These are phyloP conservation scores for Fusarium praegraminearum DNA, from an alignment of 2,329 filamentous ascomycete species.

Conservation along the genomic window DNA sequence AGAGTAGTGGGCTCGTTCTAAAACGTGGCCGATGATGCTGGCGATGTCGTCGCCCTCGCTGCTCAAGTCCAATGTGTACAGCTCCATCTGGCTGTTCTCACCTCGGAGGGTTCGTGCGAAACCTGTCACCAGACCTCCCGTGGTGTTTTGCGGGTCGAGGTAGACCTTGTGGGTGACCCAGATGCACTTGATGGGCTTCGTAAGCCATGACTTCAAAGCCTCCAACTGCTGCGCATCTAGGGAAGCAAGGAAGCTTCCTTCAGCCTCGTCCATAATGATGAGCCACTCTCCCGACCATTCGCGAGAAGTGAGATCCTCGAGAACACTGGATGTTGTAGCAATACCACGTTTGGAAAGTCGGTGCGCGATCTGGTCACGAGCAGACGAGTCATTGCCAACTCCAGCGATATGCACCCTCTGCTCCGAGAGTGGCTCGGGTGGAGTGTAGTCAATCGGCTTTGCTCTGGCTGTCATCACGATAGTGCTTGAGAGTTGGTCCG, in stretches of 20 bases:
- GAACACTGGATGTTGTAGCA: constrained; percentile 16
- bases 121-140: constrained; percentile 40
- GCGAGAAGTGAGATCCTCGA: constrained; percentile 30
- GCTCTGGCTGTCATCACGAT: constrained; percentile 42
- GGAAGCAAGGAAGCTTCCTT: constrained; percentile 40
- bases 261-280: constrained; percentile 33
- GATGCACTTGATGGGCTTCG: constrained; percentile 38
- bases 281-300: constrained; percentile 40
- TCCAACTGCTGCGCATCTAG: constrained; percentile 25
- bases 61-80: constrained; percentile 41
- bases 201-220: constrained; percentile 35
- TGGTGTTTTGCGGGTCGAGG: constrained; percentile 38
- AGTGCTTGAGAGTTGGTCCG: constrained; percentile 37
- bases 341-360: constrained; percentile 24
- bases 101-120: constrained; percentile 40
- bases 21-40: constrained; percentile 32
- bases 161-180: constrained; percentile 43
- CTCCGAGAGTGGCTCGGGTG: constrained; percentile 16
- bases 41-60: constrained; percentile 26
- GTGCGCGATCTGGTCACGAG: constrained; percentile 8
- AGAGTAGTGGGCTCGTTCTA: constrained; percentile 39
- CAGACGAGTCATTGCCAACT: constrained; percentile 1
- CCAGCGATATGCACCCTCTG: constrained; percentile 33
- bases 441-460: constrained; percentile 20
- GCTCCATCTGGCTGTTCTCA: constrained; percentile 40